These are phyloP conservation scores for Globisporangium polare DNA, from an alignment of 352 stramenopile genomes.

Conservation along the genomic window DNA sequence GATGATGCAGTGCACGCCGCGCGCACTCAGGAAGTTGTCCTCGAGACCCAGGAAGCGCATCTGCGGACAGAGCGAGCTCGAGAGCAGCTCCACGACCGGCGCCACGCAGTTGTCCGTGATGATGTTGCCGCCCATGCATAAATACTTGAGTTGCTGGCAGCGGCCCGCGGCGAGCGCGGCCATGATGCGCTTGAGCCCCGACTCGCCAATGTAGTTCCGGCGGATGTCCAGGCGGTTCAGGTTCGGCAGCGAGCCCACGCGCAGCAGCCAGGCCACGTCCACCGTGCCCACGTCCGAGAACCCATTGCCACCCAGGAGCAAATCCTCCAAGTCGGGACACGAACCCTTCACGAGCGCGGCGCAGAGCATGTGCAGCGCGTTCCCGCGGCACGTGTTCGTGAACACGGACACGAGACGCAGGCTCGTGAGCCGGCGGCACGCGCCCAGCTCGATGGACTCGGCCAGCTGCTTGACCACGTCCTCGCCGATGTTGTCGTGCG, in stretches of 20 bases:
- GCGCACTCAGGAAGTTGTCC: constrained; percentile 71
- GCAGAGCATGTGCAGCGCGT: constrained; percentile 41
- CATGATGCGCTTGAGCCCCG: constrained; percentile 43
- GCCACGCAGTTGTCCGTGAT: constrained; percentile 75
- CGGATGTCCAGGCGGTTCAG: constrained; percentile 57
- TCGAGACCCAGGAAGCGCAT: constrained; percentile 73
- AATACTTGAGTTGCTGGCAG: constrained; percentile 42
- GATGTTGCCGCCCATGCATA: constrained; percentile 79
- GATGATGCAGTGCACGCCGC: constrained; percentile 63
- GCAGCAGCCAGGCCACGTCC: constrained; percentile 45
- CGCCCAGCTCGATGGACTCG: constrained; percentile 26
- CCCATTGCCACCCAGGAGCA: constrained; percentile 64
- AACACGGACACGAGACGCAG: constrained; percentile 70
- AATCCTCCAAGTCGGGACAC: constrained; percentile 47
- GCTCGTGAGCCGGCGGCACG: constrained; percentile 37
- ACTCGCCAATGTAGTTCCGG: constrained; percentile 70
- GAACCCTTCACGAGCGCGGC: constrained; percentile 35
- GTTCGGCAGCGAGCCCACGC: constrained; percentile 24
- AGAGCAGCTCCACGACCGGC: constrained; percentile 41
- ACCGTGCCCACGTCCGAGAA: constrained; percentile 53
- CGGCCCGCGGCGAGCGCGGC: constrained; percentile 22
- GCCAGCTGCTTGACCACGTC: constrained; percentile 42
- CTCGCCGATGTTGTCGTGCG: constrained; percentile 54
- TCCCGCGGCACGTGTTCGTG: constrained; percentile 56
- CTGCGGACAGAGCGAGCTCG: constrained; percentile 32